Evolutionary conservation across 2,329 filamentous ascomycete species (phyloP), one percentile per base, ranked within the genome.

Genomic region (Exophiala mesophila): DNA sequence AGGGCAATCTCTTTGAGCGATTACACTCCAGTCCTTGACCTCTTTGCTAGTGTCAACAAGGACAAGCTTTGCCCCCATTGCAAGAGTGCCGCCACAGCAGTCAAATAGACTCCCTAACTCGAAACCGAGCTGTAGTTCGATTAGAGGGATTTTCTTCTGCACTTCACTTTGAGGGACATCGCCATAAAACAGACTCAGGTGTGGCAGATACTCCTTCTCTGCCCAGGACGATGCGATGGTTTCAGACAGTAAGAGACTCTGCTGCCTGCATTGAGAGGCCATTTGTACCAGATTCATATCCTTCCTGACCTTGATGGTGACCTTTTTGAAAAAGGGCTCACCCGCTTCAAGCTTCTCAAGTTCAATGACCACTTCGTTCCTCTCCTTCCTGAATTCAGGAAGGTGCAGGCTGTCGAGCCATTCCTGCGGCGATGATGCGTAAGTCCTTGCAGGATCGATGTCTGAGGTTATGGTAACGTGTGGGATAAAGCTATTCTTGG

Each of bases 171-270:
- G 21, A 16, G 41, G 35, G 3, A 51, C 31, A 21, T 51, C 48
- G 35, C 45, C 48, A 26, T 51, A 51, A 34, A 51, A 41, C 35
- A 51, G 23, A 23, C 48, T 51, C 34, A 51, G 20, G 32, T 51
- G 48, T 12, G 48, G 48, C 4, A 34, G 19, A 26, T 45, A 51
- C 13, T 51, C 48, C 7, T 37, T 37, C 39, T 49, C 33, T 2
- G 48, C 48, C 48, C 48, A 51, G 9, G 39, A 24, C 36, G 45
- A 18, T 7, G 45, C 45, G 5, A 42, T 37, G 20, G 5, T 26
- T 13, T 41, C 41, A 4, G 39, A 41, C 6, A 47, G 5, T 6
- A 23, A 4, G 4, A 47, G 17, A 5, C 24, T 40, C n/a, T 47
- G 39, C 21, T 23, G 24, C 10, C 48, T 30, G 31, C 45, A 49